Evolutionary conservation across 1,284 basidiomycete genomes (phyloP).

Genomic region (Fistulinella cinereoalba): DNA sequence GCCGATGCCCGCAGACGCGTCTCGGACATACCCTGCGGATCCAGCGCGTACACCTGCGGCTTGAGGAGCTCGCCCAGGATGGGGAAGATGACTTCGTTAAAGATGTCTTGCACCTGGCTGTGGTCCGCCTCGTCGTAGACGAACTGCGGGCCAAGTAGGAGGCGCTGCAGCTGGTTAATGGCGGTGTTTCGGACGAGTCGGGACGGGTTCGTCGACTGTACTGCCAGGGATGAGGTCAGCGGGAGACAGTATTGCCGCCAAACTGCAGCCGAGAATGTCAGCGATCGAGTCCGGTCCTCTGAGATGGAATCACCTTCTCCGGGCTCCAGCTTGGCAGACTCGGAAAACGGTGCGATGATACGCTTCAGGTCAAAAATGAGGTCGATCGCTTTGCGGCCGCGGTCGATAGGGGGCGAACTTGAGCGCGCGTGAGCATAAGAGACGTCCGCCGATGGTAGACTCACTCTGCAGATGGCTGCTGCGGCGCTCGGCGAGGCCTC

Average conservation of each 20-base stretch:
- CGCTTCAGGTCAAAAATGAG: conserved; percentile 73
- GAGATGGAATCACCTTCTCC: conserved; percentile 46
- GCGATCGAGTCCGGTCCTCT: neutral
- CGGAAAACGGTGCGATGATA: conserved; percentile 55
- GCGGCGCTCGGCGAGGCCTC: conserved; percentile 50
- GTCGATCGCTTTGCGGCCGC: conserved; percentile 83
- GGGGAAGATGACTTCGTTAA: conserved; percentile 90
- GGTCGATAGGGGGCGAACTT: conserved; percentile 74
- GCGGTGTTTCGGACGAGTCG: conserved; percentile 85
- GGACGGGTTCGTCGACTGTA: conserved; percentile 84
- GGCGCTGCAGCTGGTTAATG: conserved; percentile 82
- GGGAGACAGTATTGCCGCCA: conserved; percentile 86
- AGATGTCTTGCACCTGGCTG: conserved; percentile 75
- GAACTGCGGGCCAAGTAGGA: conserved; percentile 80
- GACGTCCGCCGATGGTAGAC: conserved; percentile 5
- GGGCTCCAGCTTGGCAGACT: conserved; percentile 43
- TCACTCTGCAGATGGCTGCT: conserved; percentile 54
- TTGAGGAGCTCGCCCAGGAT: conserved; percentile 90
- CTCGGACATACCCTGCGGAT: conserved; percentile 87
- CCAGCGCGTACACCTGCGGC: conserved; percentile 75
- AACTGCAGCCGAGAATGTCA: conserved; percentile 42
- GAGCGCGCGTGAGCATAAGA: conserved; percentile 7
- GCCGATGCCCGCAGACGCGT: conserved; percentile 85
- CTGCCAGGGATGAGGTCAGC: conserved; percentile 72
- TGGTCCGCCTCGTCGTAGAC: conserved; percentile 56